phyloP scores from a whole-genome alignment of 768 basidiomycete genomes.

The Russula ochroleuca region DNA sequence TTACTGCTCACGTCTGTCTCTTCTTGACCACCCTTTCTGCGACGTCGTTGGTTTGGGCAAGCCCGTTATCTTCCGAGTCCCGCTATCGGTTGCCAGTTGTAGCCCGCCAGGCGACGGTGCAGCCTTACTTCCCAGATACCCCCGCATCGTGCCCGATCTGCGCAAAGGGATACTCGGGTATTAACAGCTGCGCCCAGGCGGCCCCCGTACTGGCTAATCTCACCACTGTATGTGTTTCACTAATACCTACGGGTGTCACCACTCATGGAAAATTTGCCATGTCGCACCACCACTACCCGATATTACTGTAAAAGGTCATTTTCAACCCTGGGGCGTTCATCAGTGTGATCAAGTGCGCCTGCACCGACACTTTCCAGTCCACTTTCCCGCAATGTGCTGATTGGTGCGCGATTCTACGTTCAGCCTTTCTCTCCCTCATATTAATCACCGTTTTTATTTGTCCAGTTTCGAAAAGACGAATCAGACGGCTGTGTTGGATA shows the following conservation, averaged over 20 bases:
- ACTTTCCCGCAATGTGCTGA: conserved; percentile 63
- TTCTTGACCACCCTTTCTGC: neutral
- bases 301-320: conserved; percentile 53
- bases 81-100: neutral
- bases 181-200: conserved; percentile 55
- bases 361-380: conserved; percentile 45
- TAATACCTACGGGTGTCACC: neutral
- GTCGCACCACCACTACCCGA: neutral
- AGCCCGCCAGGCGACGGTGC: conserved; percentile 7
- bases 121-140: conserved; percentile 49
- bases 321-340: conserved; percentile 62
- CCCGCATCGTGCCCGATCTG: conserved; percentile 60
- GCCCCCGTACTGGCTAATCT: conserved; percentile 55
- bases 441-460: neutral
- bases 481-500: conserved; percentile 49
- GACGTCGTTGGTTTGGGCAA: conserved; percentile 8
- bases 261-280: neutral
- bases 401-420: conserved; percentile 41
- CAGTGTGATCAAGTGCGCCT: conserved; percentile 59
- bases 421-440: neutral
- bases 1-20: conserved; percentile 1
- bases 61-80: neutral
- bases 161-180: conserved; percentile 46
- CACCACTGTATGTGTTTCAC: conserved; percentile 40
- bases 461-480: conserved; percentile 54